These are phyloP conservation scores for Dalbergia cultrata DNA, from an alignment of 306 rosid species.

Conservation along the genomic window DNA sequence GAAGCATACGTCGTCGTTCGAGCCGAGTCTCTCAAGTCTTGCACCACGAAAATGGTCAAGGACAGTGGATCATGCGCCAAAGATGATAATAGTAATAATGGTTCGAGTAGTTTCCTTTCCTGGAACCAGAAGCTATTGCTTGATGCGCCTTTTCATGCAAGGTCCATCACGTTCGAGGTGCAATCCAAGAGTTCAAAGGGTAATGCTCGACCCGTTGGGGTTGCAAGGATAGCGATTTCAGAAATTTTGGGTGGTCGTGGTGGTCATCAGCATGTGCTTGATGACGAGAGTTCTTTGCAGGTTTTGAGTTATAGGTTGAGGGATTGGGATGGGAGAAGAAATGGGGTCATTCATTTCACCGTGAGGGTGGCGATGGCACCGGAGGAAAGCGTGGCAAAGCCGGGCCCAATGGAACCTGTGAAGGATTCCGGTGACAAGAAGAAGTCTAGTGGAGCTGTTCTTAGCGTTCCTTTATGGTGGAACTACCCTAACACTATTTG, in stretches of 20 bases:
- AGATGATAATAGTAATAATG: too few relatives aligned
- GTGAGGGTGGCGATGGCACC: conserved; percentile 48
- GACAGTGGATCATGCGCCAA: neutral
- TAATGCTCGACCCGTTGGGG: conserved; percentile 39
- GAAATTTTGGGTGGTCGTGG: conserved; percentile 44
- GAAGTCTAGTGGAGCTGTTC: neutral
- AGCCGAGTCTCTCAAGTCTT: conserved; percentile 26
- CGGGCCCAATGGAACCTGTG: neutral
- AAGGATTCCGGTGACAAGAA: neutral
- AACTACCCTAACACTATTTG: neutral
- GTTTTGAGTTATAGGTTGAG: conserved; percentile 63
- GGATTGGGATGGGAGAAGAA: conserved; percentile 50
- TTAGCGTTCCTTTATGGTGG: conserved; percentile 39
- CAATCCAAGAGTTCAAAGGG: conserved; percentile 48
- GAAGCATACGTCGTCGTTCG: conserved; percentile 52
- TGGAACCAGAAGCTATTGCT: conserved; percentile 58
- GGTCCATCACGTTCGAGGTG: conserved; percentile 49
- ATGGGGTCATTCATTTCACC: conserved; percentile 60
- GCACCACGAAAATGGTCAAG: conserved; percentile 39
- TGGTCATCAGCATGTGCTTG: neutral
- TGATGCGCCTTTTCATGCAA: conserved; percentile 45
- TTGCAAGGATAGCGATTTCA: conserved; percentile 48
- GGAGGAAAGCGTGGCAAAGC: neutral
- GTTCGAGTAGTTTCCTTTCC: neutral
- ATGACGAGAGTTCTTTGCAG: conserved; percentile 27